These are phyloP conservation scores for Blastomyces percursus DNA, from an alignment of 2,329 filamentous ascomycete genomes.

Conservation along the genomic window DNA sequence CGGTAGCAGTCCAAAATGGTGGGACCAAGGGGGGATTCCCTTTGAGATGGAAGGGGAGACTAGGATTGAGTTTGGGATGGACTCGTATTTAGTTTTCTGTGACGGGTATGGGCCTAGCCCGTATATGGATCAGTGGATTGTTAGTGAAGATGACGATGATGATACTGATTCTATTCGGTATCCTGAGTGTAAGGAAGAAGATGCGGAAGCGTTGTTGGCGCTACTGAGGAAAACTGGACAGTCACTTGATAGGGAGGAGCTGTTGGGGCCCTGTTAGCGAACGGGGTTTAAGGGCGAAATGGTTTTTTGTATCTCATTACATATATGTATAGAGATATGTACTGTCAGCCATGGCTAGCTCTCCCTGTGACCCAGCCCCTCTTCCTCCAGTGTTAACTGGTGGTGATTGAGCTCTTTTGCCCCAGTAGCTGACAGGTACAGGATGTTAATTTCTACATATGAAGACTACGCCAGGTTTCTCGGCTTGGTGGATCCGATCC, in stretches of 20 bases:
- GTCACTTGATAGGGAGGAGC: constrained; percentile 9
- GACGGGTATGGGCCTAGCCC: constrained; percentile 15
- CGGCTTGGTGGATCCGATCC: no score
- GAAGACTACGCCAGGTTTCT: no score
- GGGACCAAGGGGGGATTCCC: constrained; percentile 9
- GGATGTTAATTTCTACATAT: no score
- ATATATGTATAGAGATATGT: no score
- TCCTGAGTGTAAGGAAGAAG: constrained; percentile 11
- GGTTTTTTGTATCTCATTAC: no score
- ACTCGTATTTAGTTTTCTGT: constrained; percentile 16
- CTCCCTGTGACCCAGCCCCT: no score
- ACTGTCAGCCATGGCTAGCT: no score
- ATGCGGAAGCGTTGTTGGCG: constrained; percentile 12
- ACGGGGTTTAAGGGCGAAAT: no score
- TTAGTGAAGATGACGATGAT: not conserved
- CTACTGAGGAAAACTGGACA: constrained; percentile 16
- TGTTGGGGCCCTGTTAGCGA: not conserved
- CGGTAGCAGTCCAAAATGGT: constrained; percentile 9
- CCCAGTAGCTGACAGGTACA: no score
- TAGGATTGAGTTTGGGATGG: constrained; percentile 8
- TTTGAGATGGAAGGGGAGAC: constrained; percentile 17
- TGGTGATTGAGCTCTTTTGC: no score
- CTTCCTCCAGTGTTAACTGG: no score
- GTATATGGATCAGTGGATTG: constrained; percentile 11
- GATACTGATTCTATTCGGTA: constrained; percentile 1